Conservation (phyloP, 176 grass and related monocot species). For the Saccharum spontaneum region DNA sequence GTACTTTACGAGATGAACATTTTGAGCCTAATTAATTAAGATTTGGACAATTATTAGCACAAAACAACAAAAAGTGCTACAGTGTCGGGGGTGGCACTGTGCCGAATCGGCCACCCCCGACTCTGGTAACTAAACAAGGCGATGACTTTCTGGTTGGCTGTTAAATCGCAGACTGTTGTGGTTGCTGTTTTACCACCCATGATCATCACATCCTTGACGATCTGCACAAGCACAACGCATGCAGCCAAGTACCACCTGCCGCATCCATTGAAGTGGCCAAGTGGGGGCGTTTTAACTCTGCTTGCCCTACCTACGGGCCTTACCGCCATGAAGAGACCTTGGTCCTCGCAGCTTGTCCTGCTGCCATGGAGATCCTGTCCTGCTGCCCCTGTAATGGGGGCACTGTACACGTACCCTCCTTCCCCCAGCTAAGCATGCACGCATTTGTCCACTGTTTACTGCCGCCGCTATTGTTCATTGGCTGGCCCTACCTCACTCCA, state of each 20-base stretch:
- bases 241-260: background rate
- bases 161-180: background rate
- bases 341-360: constrained; percentile 18
- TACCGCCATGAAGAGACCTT: background rate
- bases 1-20: too few relatives aligned
- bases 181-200: background rate
- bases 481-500: background rate
- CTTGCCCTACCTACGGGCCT: background rate
- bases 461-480: background rate
- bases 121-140: too few relatives aligned
- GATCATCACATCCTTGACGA: background rate
- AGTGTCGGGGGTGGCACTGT: too few relatives aligned
- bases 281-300: constrained; percentile 2
- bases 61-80: too few relatives aligned
- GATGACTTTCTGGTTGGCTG: too few relatives aligned
- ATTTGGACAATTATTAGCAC: too few relatives aligned
- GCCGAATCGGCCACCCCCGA: too few relatives aligned
- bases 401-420: background rate
- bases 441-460: background rate
- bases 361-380: constrained; percentile 22
- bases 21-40: too few relatives aligned
- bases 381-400: background rate
- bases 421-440: background rate
- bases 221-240: background rate
- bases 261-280: constrained; percentile 30